Evolutionary conservation across 495 filamentous ascomycete genomes (phyloP).

Genomic region (Bacidia gigantensis): DNA sequence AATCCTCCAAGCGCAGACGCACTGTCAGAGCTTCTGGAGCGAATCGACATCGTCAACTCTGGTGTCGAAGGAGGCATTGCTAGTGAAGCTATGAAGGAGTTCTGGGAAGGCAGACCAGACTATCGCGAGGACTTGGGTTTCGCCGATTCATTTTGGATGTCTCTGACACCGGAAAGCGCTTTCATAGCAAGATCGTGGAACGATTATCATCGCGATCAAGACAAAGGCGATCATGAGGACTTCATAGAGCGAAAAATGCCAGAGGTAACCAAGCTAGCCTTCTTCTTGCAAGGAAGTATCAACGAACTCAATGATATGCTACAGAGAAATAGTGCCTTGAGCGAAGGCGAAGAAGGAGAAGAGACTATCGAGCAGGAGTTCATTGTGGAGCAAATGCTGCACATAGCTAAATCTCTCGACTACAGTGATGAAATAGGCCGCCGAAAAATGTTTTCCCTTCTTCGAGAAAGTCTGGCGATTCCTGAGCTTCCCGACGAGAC

Average conservation of each 20-base stretch:
- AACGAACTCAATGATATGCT: conserved; percentile 60
- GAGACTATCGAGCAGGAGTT: conserved; percentile 81
- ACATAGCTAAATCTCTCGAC: conserved; percentile 82
- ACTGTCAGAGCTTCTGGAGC: conserved; percentile 79
- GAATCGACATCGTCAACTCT: conserved; percentile 84
- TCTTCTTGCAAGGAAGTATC: conserved; percentile 65
- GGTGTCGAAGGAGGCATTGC: conserved; percentile 82
- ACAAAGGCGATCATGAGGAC: conserved; percentile 53
- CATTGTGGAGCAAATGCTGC: conserved; percentile 82
- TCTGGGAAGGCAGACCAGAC: conserved; percentile 90
- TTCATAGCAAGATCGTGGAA: conserved; percentile 89
- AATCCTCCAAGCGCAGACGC: conserved; percentile 56
- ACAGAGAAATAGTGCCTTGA: conserved; percentile 26
- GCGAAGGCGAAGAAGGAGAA: conserved; percentile 44
- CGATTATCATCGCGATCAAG: conserved; percentile 66
- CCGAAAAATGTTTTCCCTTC: conserved; percentile 82
- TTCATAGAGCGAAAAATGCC: conserved; percentile 86
- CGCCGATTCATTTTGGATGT: conserved; percentile 78
- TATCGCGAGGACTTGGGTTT: conserved; percentile 73
- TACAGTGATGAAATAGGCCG: conserved; percentile 92
- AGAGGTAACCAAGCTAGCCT: conserved; percentile 79
- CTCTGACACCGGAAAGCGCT: conserved; percentile 66
- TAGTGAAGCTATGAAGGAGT: conserved; percentile 81
- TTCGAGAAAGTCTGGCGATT: conserved; percentile 71
- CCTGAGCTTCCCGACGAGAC: conserved; percentile 83